Conservation (phyloP, 2,329 filamentous ascomycete genomes). For the Aspergillus sp. region DNA sequence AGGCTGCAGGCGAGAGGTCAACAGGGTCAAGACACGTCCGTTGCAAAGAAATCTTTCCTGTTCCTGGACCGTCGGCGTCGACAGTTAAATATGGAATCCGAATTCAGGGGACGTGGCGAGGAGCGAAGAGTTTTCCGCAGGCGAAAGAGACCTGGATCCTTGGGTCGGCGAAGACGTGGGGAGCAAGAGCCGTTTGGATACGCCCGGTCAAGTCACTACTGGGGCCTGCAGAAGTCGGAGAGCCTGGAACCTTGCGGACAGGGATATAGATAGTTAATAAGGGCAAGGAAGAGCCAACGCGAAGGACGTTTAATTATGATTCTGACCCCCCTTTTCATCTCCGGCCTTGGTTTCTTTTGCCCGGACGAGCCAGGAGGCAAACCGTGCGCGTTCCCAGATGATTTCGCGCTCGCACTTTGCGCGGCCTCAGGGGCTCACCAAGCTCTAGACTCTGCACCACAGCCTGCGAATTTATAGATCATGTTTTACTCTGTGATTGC, state of each 20-base stretch:
- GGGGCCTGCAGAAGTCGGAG: background rate
- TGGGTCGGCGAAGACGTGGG: slow-evolving; percentile 6
- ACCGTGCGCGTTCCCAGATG: slow-evolving; percentile 15
- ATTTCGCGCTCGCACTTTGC: background rate
- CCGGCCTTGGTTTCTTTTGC: slow-evolving; percentile 18
- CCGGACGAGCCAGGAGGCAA: slow-evolving; percentile 17
- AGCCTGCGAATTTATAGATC: background rate
- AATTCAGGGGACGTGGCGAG: slow-evolving; percentile 1
- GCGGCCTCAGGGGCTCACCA: slow-evolving; percentile 5
- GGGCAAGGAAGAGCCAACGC: background rate
- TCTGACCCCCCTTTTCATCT: slow-evolving; percentile 15
- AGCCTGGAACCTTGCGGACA: background rate
- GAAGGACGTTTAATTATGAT: background rate
- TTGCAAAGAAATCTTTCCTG: background rate
- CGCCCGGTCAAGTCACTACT: background rate
- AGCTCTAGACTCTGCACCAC: slow-evolving; percentile 1
- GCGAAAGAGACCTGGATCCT: slow-evolving; percentile 6
- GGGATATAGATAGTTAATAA: background rate
- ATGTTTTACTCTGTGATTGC: background rate
- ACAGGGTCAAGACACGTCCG: slow-evolving; percentile 1
- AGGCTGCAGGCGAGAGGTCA: slow-evolving; percentile 3
- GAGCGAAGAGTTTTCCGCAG: slow-evolving; percentile 5
- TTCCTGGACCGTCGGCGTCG: background rate
- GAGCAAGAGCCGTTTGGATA: background rate
- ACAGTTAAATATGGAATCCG: background rate